These are phyloP conservation scores for Lichina pygmaea DNA, from an alignment of 495 filamentous ascomycete genomes.

Conservation along the genomic window DNA sequence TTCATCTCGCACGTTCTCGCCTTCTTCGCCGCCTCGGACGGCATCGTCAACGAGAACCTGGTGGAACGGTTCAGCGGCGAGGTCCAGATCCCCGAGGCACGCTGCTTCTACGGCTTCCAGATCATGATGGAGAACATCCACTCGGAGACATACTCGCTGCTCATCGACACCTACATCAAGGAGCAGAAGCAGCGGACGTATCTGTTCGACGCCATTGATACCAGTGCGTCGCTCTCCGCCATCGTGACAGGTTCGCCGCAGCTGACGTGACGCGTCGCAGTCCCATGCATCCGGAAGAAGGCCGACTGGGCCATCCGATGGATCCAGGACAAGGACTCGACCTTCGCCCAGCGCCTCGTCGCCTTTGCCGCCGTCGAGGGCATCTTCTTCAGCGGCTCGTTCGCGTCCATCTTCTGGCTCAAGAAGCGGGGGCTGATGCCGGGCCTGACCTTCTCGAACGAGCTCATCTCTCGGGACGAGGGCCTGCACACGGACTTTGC, in stretches of 20 bases:
- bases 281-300: constrained; percentile 91
- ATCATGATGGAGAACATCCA: constrained; percentile 99
- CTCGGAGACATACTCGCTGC: constrained; percentile 95
- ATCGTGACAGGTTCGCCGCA: background rate
- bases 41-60: constrained; percentile 98
- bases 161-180: constrained; percentile 99
- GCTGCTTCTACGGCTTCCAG: constrained; percentile 99
- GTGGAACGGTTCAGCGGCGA: constrained; percentile 93
- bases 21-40: constrained; percentile 98
- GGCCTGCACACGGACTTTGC: constrained; percentile 98
- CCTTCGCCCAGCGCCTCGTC: constrained; percentile 84
- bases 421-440: constrained; percentile 99
- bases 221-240: constrained; percentile 28
- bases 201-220: constrained; percentile 96
- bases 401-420: constrained; percentile 98
- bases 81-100: constrained; percentile 90
- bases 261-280: constrained; percentile 11
- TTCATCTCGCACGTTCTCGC: constrained; percentile 96
- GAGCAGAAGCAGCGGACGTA: constrained; percentile 87
- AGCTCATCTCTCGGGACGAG: constrained; percentile 98
- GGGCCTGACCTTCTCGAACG: constrained; percentile 95
- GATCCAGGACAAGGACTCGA: constrained; percentile 79
- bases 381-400: constrained; percentile 99
- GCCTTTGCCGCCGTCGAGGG: constrained; percentile 96
- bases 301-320: constrained; percentile 90